phyloP scores from a whole-genome alignment of 1,139 yeast species.

The Yamadazyma epiphylla region DNA sequence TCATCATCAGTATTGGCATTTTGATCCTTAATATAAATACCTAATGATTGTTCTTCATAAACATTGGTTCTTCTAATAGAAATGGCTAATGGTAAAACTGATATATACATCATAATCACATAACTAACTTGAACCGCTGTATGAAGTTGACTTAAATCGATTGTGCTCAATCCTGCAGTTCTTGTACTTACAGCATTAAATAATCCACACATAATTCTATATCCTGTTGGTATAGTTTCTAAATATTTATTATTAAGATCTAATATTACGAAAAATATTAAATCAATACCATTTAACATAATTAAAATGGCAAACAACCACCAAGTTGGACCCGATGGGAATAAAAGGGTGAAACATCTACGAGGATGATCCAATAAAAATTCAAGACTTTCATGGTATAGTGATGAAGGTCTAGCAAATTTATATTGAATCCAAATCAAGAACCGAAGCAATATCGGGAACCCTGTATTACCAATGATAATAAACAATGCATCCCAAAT shows the following conservation, averaged over 20 bases:
- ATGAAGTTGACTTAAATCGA: conserved; percentile 66
- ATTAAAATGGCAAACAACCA: conserved; percentile 79
- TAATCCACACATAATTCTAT: conserved; percentile 72
- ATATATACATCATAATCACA: conserved; percentile 96
- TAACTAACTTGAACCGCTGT: conserved; percentile 94
- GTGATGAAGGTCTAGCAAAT: conserved; percentile 61
- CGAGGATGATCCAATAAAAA: conserved; percentile 93
- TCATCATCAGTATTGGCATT: conserved; percentile 28
- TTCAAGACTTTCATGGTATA: conserved; percentile 71
- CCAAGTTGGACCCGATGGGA: conserved; percentile 94
- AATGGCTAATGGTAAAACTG: conserved; percentile 92
- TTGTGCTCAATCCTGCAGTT: conserved; percentile 84
- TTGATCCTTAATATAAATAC: conserved; percentile 59
- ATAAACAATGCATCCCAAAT: conserved; percentile 64
- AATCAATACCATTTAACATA: conserved; percentile 69
- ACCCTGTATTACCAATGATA: conserved; percentile 90
- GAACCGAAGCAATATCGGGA: conserved; percentile 76
- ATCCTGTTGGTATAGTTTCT: conserved; percentile 55
- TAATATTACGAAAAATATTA: conserved; percentile 72
- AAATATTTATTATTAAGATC: conserved; percentile 58
- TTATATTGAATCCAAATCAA: conserved; percentile 78
- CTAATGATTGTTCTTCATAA: conserved; percentile 93
- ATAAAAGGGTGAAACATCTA: conserved; percentile 88
- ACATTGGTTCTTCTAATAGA: conserved; percentile 96
- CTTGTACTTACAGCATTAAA: conserved; percentile 91